Base-by-base conservation (phyloP, 2,329 filamentous ascomycete species). In the Pezicula carpinea region DNA sequence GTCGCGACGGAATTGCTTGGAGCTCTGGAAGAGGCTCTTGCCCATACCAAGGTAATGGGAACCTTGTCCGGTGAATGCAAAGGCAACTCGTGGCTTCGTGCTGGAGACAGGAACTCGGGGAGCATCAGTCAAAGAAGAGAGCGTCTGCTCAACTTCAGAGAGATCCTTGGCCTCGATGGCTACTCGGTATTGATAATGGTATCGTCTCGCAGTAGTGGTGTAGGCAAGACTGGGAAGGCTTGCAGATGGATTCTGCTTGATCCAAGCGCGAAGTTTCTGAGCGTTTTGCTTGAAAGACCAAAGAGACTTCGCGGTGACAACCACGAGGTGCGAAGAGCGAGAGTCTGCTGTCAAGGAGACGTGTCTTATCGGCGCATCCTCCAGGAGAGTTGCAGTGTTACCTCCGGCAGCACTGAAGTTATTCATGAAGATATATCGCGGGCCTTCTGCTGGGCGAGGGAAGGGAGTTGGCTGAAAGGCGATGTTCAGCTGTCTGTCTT, bases 61-160 rank as follows among this genome's bases (percentile, higher is more conserved):
- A 5, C 78, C 79, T 59, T 83, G 79, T 13, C 66, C 66, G 61
- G 50, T 59, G 47, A 64, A 64, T 11, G 48, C 41, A 47, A 61
- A 19, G 67, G 74, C 5, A 39, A 60, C 39, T 59, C 68, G 11
- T 51, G 60, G 22, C 10, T 31, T 46, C 26, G 44, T 47, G 40
- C 39, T 36, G 18, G 38, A 40, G 22, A 40, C 38, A 11, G 38
- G 38, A 6, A 22, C 17, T 23, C 26, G 29, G 2, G 39, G 13
- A 7, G 29, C 33, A 8, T 22, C 18, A 21, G 44, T 29, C 11
- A 42, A 19, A 13, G 36, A 13, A 19, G 23, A 18, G 14, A 47
- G 22, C 11, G 29, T 15, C 19, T 23, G 33, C 13, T 36, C 17
- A 22, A 41, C 18, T 31, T 47, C n/a, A 14, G 29, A 39, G 10